phyloP scores from a whole-genome alignment of 306 rosid genomes.

The Astragalus membranaceus region DNA sequence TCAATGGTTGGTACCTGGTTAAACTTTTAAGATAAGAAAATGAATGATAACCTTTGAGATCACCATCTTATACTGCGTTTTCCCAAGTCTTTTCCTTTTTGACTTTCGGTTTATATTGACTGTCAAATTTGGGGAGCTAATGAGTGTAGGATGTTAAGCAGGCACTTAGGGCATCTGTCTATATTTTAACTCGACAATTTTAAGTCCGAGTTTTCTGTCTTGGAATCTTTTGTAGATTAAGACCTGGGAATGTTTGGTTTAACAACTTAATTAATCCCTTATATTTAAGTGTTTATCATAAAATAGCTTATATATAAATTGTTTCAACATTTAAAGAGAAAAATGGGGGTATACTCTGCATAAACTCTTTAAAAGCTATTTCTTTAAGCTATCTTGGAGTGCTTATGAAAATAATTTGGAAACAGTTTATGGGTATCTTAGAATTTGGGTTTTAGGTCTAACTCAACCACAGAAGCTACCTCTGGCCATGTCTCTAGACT shows the following conservation, averaged over 20 bases:
- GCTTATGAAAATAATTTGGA: background rate
- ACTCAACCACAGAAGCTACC: too few species aligned
- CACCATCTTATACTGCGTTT: background rate
- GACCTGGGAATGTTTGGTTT: background rate
- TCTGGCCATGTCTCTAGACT: too few species aligned
- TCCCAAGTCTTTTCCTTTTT: background rate
- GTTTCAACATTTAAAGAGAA: background rate
- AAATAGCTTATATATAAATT: background rate
- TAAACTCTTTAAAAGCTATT: background rate
- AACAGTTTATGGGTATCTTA: too few species aligned
- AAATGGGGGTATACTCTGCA: background rate
- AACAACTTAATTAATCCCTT: background rate
- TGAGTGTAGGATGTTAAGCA: background rate
- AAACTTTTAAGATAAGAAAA: too few species aligned
- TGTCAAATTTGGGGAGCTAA: background rate
- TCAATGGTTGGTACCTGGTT: background rate
- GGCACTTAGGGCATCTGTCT: background rate
- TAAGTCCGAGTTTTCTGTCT: background rate
- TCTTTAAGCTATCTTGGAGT: background rate
- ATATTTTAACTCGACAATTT: background rate
- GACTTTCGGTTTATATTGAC: background rate
- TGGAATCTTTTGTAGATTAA: background rate
- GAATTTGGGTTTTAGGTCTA: too few species aligned
- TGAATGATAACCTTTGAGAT: too few species aligned
- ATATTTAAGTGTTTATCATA: background rate